Percentiles rank a stretch among this genome's conserved stretches.
These are phyloP conservation scores for Backusella tarrabulga DNA, from an alignment of 192 early-diverging fungal species.

Conservation along the genomic window DNA sequence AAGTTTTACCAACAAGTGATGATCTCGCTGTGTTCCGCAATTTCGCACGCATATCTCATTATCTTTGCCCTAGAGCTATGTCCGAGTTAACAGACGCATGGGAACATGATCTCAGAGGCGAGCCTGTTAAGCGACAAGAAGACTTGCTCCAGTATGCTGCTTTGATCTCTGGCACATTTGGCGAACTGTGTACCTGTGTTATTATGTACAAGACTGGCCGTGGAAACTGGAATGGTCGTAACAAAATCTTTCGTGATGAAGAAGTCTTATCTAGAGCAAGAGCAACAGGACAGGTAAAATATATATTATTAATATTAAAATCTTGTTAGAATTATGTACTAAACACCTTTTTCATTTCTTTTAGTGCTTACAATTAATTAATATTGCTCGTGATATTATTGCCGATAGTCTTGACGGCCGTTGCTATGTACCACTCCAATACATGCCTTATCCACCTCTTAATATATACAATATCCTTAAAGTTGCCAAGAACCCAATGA, in stretches of 20 bases:
- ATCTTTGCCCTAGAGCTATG: conserved; percentile 23
- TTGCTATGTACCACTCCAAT: conserved; percentile 45
- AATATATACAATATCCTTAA: conserved; percentile 13
- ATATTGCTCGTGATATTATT: conserved; percentile 51
- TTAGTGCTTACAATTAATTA: conserved; percentile 48
- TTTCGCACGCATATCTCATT: conserved; percentile 28
- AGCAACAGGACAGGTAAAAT: conserved; percentile 35
- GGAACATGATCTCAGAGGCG: conserved; percentile 23
- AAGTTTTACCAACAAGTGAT: conserved; percentile 14
- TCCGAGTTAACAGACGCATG: conserved; percentile 33
- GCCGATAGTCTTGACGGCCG: conserved; percentile 37
- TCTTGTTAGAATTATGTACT: neutral
- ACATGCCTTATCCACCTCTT: conserved; percentile 16
- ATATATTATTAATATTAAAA: neutral
- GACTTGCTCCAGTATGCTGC: conserved; percentile 34
- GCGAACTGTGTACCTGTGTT: conserved; percentile 36
- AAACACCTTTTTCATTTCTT: conserved; percentile 2
- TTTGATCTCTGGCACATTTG: conserved; percentile 35
- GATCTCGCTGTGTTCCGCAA: conserved; percentile 26
- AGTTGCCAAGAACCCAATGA: neutral
- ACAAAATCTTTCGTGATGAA: conserved; percentile 13
- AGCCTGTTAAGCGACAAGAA: conserved; percentile 23
- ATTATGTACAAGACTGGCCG: conserved; percentile 38
- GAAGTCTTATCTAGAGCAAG: conserved; percentile 25
- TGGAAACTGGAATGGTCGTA: conserved; percentile 27